Evolutionary conservation across 2,329 filamentous ascomycete genomes (phyloP).

Genomic region (Aspergillus niger): DNA sequence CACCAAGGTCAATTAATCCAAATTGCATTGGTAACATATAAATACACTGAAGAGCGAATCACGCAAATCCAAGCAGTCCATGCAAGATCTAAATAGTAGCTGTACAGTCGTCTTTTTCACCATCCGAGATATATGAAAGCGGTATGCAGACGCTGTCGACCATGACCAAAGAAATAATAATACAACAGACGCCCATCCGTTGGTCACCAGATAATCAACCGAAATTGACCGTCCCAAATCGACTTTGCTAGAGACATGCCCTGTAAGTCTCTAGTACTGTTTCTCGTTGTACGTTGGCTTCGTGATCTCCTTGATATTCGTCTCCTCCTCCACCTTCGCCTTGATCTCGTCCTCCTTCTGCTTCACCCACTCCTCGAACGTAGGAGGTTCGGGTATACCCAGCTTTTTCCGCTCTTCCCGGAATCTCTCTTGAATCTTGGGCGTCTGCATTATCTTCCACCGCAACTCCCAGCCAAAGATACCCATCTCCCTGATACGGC

Average conservation of each 20-base stretch:
- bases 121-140: slow-evolving; percentile 5
- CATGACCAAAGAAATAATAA: slow-evolving; percentile 20
- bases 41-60: slow-evolving; percentile 35
- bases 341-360: slow-evolving; percentile 43
- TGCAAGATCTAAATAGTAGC: slow-evolving; percentile 11
- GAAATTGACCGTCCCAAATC: slow-evolving; percentile 1
- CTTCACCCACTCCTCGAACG: slow-evolving; percentile 47
- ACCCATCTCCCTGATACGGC: slow-evolving; percentile 80
- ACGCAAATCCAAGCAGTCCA: slow-evolving; percentile 25
- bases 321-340: slow-evolving; percentile 39
- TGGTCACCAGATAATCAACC: slow-evolving; percentile 8
- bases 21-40: slow-evolving; percentile 35
- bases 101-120: slow-evolving; percentile 3
- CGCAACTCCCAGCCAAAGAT: slow-evolving; percentile 86
- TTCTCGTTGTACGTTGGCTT: slow-evolving; percentile 35
- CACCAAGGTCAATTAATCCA: not conserved
- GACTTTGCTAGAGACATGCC: not conserved
- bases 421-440: slow-evolving; percentile 66
- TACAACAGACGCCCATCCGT: slow-evolving; percentile 23
- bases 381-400: slow-evolving; percentile 60
- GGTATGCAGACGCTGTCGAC: slow-evolving; percentile 12
- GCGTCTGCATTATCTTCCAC: slow-evolving; percentile 85
- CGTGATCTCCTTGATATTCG: slow-evolving; percentile 37
- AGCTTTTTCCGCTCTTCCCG: slow-evolving; percentile 64
- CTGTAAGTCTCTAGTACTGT: slow-evolving; percentile 24